phyloP scores from a whole-genome alignment of 768 basidiomycete genomes.

The Russula sp. region DNA sequence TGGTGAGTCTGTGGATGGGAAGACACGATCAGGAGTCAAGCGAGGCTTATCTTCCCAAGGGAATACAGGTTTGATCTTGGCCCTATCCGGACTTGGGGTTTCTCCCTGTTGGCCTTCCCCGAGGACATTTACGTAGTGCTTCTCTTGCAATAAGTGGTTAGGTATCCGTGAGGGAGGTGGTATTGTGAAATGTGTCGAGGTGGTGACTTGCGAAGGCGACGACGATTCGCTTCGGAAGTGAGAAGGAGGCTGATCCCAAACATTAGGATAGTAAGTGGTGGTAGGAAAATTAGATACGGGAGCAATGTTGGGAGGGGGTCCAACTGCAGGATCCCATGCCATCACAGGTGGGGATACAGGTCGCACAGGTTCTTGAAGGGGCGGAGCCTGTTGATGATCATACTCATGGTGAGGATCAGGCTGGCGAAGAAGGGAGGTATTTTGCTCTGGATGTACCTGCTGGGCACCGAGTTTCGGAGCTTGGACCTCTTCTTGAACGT shows the following conservation, averaged over 20 bases:
- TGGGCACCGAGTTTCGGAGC: constrained; percentile 24
- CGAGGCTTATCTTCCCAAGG: constrained; percentile 90
- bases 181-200: constrained; percentile 48
- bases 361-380: constrained; percentile 31
- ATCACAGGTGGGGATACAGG: constrained; percentile 57
- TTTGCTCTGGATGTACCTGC: constrained; percentile 23
- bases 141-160: constrained; percentile 56
- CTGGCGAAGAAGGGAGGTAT: constrained; percentile 18
- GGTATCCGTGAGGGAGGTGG: constrained; percentile 58
- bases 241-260: constrained; percentile 67
- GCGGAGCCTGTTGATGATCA: constrained; percentile 22
- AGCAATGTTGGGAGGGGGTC: constrained; percentile 64
- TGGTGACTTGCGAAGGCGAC: constrained; percentile 12
- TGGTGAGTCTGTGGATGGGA: constrained; percentile 34
- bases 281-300: constrained; percentile 57
- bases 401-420: constrained; percentile 24
- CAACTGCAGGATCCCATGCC: constrained; percentile 73
- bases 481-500: constrained; percentile 18
- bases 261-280: constrained; percentile 74
- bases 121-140: constrained; percentile 63
- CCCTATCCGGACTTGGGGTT: constrained; percentile 53
- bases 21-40: constrained; percentile 58
- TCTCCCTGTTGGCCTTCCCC: constrained; percentile 38
- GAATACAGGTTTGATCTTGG: constrained; percentile 73
- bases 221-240: constrained; percentile 33